These are phyloP conservation scores for Solanum boliviense DNA, from an alignment of 257 asterid genomes.

Conservation along the genomic window DNA sequence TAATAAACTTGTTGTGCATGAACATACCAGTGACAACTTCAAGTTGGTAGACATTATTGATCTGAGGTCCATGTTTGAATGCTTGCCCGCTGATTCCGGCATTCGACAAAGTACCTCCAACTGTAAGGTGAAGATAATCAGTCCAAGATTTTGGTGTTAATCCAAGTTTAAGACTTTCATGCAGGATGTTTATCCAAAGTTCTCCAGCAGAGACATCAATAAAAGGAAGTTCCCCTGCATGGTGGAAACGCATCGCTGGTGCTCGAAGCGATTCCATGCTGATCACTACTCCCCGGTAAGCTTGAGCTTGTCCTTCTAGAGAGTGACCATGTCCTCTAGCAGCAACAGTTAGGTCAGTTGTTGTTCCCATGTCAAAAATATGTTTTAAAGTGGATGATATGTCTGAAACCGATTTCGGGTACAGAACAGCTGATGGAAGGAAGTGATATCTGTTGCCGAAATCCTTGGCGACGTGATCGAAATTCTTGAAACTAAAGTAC, in stretches of 20 bases:
- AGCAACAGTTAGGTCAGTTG: conserved; percentile 50
- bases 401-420: conserved; percentile 70
- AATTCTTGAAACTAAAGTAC: conserved; percentile 27
- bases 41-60: conserved; percentile 71
- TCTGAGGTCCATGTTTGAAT: conserved; percentile 84
- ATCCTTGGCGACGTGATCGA: conserved; percentile 52
- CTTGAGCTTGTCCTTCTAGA: conserved; percentile 77
- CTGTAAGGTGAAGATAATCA: conserved; percentile 82
- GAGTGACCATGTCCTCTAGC: conserved; percentile 93
- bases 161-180: conserved; percentile 62
- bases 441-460: conserved; percentile 56
- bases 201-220: conserved; percentile 89
- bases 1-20: neutral
- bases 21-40: conserved; percentile 79
- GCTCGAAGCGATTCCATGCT: conserved; percentile 52
- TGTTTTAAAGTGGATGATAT: conserved; percentile 41
- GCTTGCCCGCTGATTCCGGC: conserved; percentile 98
- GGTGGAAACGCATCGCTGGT: conserved; percentile 35
- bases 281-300: conserved; percentile 52
- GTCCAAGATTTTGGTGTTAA: conserved; percentile 92
- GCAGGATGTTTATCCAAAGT: conserved; percentile 77
- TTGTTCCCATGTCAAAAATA: conserved; percentile 31
- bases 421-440: conserved; percentile 54
- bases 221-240: conserved; percentile 29
- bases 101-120: conserved; percentile 89